Conservation (phyloP, 83 land plant species). For the Picea abies region DNA sequence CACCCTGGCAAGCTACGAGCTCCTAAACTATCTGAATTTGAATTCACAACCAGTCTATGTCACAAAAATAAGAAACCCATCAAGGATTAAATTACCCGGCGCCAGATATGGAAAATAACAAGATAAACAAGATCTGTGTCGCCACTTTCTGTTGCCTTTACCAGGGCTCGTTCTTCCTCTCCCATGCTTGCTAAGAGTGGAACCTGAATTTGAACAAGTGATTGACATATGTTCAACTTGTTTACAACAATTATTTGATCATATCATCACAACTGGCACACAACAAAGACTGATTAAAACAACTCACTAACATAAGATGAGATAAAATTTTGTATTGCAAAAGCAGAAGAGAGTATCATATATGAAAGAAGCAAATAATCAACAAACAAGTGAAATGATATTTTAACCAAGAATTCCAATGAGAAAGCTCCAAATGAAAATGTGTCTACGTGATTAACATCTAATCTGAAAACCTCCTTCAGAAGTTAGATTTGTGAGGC, state of each 20-base stretch:
- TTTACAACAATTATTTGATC: background rate
- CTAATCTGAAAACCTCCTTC: too few species aligned
- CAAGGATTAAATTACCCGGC: conserved; percentile 47
- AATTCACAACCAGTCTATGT: background rate
- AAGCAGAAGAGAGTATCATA: background rate
- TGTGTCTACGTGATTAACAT: too few species aligned
- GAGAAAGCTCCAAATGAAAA: background rate
- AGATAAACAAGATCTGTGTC: conserved; percentile 97
- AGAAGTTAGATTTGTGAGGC: too few species aligned
- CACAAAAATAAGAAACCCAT: background rate
- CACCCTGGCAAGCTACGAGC: conserved; percentile 9
- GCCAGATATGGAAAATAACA: conserved; percentile 96
- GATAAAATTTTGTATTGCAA: too few species aligned
- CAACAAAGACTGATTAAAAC: background rate
- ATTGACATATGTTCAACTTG: conserved; percentile 1
- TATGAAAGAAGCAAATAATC: background rate
- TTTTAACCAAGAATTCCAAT: background rate
- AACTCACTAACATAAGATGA: background rate
- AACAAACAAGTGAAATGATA: background rate
- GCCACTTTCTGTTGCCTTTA: conserved; percentile 95
- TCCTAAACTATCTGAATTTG: background rate
- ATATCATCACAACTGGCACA: background rate
- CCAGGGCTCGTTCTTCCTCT: conserved; percentile 92
- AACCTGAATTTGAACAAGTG: conserved; percentile 42
- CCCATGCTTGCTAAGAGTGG: conserved; percentile 94